Percentiles rank a stretch among this genome's conserved stretches.
phyloP scores from a whole-genome alignment of 441 rosid genomes.

The Eugenia klotzschiana region DNA sequence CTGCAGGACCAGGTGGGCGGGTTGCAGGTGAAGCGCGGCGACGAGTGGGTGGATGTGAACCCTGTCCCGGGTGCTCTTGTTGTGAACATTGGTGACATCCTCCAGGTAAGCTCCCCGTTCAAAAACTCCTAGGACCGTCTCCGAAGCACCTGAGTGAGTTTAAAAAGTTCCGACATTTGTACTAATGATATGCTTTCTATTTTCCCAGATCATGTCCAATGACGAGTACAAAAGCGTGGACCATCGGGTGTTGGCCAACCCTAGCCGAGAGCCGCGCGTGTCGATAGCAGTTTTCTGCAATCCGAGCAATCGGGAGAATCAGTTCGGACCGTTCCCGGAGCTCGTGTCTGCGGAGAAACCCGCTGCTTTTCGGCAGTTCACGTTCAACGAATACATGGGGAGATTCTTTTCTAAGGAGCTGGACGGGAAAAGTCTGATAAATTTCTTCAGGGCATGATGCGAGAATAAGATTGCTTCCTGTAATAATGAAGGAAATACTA shows the following conservation, averaged over 20 bases:
- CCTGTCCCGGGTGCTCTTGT: slow-evolving; percentile 39
- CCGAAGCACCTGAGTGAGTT: not conserved
- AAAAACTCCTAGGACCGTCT: not conserved
- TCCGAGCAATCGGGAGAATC: slow-evolving; percentile 13
- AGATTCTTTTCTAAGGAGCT: slow-evolving; percentile 28
- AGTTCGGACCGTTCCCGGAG: slow-evolving; percentile 26
- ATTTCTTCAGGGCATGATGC: slow-evolving; percentile 9
- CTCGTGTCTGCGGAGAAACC: slow-evolving; percentile 24
- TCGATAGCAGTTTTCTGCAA: slow-evolving; percentile 27
- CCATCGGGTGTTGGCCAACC: slow-evolving; percentile 39
- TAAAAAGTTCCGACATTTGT: no score
- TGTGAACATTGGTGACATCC: slow-evolving; percentile 31
- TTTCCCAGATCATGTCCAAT: slow-evolving; percentile 34
- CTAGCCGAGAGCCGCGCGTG: slow-evolving; percentile 16
- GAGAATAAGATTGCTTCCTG: not conserved
- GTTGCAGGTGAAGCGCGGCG: slow-evolving; percentile 29
- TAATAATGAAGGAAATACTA: not conserved
- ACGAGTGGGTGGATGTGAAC: slow-evolving; percentile 26
- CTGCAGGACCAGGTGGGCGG: slow-evolving; percentile 34
- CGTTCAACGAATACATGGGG: slow-evolving; percentile 11
- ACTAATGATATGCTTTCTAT: not conserved
- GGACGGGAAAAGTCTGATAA: slow-evolving; percentile 23
- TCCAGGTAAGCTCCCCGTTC: slow-evolving; percentile 20
- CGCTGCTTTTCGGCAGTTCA: slow-evolving; percentile 14
- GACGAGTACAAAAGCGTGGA: slow-evolving; percentile 39